Base-by-base conservation (phyloP, 2,329 filamentous ascomycete species). In the Chalaropsis ovoidea region DNA sequence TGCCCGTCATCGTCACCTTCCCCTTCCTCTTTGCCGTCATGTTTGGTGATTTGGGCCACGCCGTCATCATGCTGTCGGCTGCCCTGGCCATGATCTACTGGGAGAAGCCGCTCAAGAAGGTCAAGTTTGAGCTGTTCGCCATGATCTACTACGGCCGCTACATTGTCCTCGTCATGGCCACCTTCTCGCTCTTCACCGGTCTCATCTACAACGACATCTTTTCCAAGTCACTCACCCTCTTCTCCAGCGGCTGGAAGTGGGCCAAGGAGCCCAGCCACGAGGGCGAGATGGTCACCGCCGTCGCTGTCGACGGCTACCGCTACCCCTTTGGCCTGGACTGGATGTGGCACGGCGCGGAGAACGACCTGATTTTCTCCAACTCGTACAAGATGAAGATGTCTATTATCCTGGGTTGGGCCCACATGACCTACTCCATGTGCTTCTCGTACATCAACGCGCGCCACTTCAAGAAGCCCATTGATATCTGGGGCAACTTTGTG, bases 361-460 rank as follows among this genome's bases (percentile, higher is more conserved):
- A 99, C 72, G 88, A 95, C 68, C 82, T 99, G 22, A 83, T 99
- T 62, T 99, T 99, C 79, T 88, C 85, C 75, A 99, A 99, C 87
- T 95, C 89, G 77, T 95, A 94, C 83, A 99, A 99, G 86, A 99
- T 99, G 94, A 99, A 99, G 82, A 89, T 99, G 78, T 95, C 90
- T 79, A 96, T 99, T 74, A 84, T 99, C 70, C 83, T 99, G 70
- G 94, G 95, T 75, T 99, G 95, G 94, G 85, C 85, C 67, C 92
- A 96, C 79, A 99, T 99, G 94, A 99, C 94, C 2, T 99, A 96
- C 78, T 97, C 94, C 19, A 84, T 99, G 58, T 92, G 89, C 79
- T 87, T 95, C 73, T 87, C 94, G 27, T 94, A 89, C 73, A 84
- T 96, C 81, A 99, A 99, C 74, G 93, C 91, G 62, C 86, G 87